phyloP scores from a whole-genome alignment of 345 rosid species.

The Cardamine occulta region DNA sequence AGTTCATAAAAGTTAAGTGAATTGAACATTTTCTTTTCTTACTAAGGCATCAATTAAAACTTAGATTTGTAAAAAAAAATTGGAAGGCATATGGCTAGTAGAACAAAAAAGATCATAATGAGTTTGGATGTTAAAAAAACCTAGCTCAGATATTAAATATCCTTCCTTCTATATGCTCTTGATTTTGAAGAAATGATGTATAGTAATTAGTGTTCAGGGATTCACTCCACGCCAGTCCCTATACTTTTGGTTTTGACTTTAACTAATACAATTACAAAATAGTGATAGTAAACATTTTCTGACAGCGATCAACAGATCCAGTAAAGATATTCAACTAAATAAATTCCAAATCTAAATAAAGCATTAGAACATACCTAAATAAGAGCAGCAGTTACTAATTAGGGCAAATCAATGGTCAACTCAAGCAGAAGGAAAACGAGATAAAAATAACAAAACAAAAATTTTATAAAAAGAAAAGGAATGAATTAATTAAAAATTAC shows the following conservation, averaged over 20 bases:
- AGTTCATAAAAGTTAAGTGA: background rate
- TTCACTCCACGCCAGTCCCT: conserved; percentile 1
- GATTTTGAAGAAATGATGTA: background rate
- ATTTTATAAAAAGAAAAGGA: background rate
- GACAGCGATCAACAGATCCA: background rate
- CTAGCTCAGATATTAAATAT: background rate
- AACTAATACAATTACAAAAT: background rate
- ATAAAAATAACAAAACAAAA: background rate
- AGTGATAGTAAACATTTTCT: background rate
- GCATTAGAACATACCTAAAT: conserved; percentile 23
- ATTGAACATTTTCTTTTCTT: background rate
- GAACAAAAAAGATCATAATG: background rate
- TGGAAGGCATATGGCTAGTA: background rate
- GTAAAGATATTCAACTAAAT: background rate
- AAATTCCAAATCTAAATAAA: conserved; percentile 8
- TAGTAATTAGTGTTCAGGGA: conserved; percentile 21
- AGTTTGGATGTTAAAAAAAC: background rate
- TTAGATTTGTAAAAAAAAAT: conserved; percentile 4
- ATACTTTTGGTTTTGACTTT: background rate
- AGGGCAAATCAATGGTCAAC: conserved; percentile 40
- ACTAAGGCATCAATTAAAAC: background rate
- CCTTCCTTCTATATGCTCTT: background rate
- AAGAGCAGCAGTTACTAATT: conserved; percentile 33
- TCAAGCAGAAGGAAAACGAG: background rate
- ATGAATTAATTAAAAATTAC: conserved; percentile 36